Evolutionary conservation across 331 rosid genomes (phyloP), one percentile per base, ranked within the genome.

Genomic region (Telfairia occidentalis): DNA sequence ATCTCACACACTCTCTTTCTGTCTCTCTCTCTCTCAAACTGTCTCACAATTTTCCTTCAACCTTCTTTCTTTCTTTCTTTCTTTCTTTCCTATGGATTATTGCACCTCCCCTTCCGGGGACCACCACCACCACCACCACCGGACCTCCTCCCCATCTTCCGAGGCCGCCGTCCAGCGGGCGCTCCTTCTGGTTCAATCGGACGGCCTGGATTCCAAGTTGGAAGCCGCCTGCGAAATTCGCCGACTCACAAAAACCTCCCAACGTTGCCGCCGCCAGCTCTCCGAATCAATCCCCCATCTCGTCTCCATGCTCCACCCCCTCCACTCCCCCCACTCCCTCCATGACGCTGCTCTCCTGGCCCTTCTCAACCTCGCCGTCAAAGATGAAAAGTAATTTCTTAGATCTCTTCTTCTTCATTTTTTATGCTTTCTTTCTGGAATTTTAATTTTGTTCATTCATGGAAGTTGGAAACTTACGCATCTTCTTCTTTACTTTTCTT

Each of bases 351-450:
- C 97, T 9, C 92, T 92, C 43, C 96, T 90, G 50, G 98, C 97
- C 6, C 85, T 92, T 77, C 97, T 92, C 79, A 92, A 92, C 79
- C 98, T 92, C 59, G 97, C 98, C 79, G 97, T 92, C 59, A 85
- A 91, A 73, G 96, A 92, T 60, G 96, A 92, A 69, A 84, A 82
- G 98, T 89, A 87, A 45, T 5, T 7, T 19, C 38, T 59, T 77
- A 13, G 35, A 35, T 38, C n/a, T n/a, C 1, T 59, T 19, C 57
- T 13, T 70, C 38, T 16, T 26, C 3, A 70, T 70, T 43, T 7
- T 58, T 29, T 2, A 7, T 65, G 21, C n/a, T 4, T 13, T 3
- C 19, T 13, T 40, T 42, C 21, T 42, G 6, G 28, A 67, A 11
- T 67, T 67, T 66, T 26, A 5, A 21, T 43, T 43, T n/a, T n/a